Evolutionary conservation across 495 filamentous ascomycete species (phyloP), one percentile per base, ranked within the genome.

Genomic region (Xylaria bambusicola): DNA sequence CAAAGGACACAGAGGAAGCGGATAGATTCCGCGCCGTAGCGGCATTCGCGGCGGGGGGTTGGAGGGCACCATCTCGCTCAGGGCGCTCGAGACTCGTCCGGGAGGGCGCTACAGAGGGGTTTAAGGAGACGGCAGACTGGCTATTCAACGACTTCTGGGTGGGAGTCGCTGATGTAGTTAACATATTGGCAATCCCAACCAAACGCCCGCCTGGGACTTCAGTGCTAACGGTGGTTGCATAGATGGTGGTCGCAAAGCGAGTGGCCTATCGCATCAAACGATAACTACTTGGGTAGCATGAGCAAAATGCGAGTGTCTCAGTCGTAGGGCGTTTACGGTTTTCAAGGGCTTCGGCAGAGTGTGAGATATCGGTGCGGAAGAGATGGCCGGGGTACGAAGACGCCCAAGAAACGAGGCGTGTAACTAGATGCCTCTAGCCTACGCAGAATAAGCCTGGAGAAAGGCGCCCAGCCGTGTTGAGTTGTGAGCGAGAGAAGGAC

Each of bases 141-240:
- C 81, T 77, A 64, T 78, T 79, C 58, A 84, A 78, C 56, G 80
- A 85, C 74, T 87, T 85, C 73, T 91, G 88, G 68, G 85, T 85
- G 68, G 88, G 88, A 56, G 84, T 87, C 71, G 83, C 83, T 59
- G 88, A 89, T 70, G 81, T 78, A 75, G 77, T 82, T 71, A 82
- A 73, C 74, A 82, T 82, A 73, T 75, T 82, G 75, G 80, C 69
- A 73, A 80, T 78, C 70, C 76, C 80, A 64, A 77, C 80, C 80
- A 82, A 75, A 73, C 75, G 74, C 73, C 80, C 74, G 76, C 75
- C 65, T 65, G 51, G 58, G 58, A 61, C 58, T 31, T 44, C 15
- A 56, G 35, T 41, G 58, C 50, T 61, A 42, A 61, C 52, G 51
- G 58, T 55, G 50, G 58, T 61, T 42, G 58, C 58, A 61, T 61